Base-by-base conservation (phyloP, 2,329 filamentous ascomycete genomes). In the Podosphaera xanthii region DNA sequence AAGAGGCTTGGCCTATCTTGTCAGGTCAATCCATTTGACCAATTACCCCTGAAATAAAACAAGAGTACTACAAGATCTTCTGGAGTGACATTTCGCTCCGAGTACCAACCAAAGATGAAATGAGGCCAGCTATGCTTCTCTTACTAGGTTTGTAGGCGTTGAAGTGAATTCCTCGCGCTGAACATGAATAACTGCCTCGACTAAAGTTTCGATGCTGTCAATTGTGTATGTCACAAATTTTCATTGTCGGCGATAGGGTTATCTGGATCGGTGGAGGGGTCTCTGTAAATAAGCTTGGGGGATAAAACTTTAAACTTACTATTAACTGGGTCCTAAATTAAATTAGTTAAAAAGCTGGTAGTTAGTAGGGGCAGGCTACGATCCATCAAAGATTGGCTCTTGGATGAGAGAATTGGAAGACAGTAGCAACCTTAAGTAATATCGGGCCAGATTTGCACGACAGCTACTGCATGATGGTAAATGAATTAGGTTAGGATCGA, bases 401-500 rank as follows among this genome's bases (percentile, higher is more conserved):
- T 22, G 30, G 34, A 38, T 38, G 22, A 38, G 4, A 33, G 36
- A 30, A 31, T 33, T 14, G 14, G 38, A 57, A 22, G 54, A 31
- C n/a, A 22, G 12, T 44, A 12, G 33, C 10, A 48, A 38, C 9
- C n/a, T 30, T 46, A 31, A 31, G 6, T 10, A 42, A 30, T 4
- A 58, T 49, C 33, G 35, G 6, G n/a, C 52, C 33, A 58, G 40
- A 58, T n/a, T 5, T 36, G 34, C 9, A 38, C 31, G 22, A 12
- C 40, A 12, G n/a, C n/a, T 12, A 44, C 9, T 12, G 10, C 10
- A 12, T 12, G 40, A 44, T 40, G 35, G 52, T 8, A 44, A 14
- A 12, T 44, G 40, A 14, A 44, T 44, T 44, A 4, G 4, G 4
- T 66, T 59, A 69, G 59, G 68, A 66, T 58, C 66, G 63, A 53